Evolutionary conservation across 345 rosid species (phyloP), one percentile per base, ranked within the genome.

Genomic region (Orychophragmus violaceus): DNA sequence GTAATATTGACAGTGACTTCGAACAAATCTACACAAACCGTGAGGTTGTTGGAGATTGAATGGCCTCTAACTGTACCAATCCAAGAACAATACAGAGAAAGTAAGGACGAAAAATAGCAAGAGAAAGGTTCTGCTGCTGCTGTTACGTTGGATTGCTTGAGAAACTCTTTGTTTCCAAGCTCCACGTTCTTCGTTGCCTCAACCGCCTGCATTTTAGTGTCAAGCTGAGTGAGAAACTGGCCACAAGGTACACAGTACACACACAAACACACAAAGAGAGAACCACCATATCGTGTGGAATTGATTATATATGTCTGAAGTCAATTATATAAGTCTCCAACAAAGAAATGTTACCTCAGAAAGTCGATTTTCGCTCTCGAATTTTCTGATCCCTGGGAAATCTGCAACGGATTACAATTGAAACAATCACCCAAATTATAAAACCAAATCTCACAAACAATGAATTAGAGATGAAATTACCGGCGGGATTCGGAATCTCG

Each of bases 61-160:
- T 35, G 69, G 58, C 18, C n/a, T n/a, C n/a, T n/a, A n/a, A n/a
- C 84, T 81, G 74, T 88, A 93, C 97, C 96, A 84, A 75, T 88
- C 97, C 30, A 93, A 95, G 80, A 93, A 90, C 78, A 93, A 80
- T 66, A 93, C 78, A n/a, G n/a, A n/a, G n/a, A n/a, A n/a, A n/a
- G n/a, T n/a, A n/a, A n/a, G n/a, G n/a, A n/a, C n/a, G n/a, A n/a
- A n/a, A n/a, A n/a, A n/a, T n/a, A n/a, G n/a, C n/a, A n/a, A n/a
- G n/a, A n/a, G n/a, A n/a, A n/a, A 86, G 16, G 97, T 93, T 79
- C 97, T 83, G 89, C 91, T 86, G 74, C 90, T 80, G 84, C 85
- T 85, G 64, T 90, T 90, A 51, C 94, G 64, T 59, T 83, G 82
- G 68, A 90, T 84, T 18, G 96, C 94, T 80, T 83, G 88, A 17